Evolutionary conservation across 2,329 filamentous ascomycete genomes (phyloP).

Genomic region (Ustulina deusta): DNA sequence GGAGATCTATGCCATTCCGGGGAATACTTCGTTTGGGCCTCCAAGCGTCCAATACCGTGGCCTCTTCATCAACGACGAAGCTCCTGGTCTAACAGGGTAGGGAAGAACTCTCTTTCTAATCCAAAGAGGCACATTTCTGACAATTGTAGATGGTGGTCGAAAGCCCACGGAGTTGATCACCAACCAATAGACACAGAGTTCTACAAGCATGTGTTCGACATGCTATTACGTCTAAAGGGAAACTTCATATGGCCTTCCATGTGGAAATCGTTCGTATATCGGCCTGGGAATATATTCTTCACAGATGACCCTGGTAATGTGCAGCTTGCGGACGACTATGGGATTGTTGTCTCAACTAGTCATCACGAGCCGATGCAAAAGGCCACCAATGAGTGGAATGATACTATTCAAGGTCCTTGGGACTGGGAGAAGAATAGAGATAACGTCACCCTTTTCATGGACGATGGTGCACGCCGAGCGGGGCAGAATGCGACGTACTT

Average conservation of each 20-base stretch:
- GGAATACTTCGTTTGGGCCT: conserved; percentile 61
- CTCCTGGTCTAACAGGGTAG: conserved; percentile 62
- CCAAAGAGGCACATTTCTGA: conserved; percentile 55
- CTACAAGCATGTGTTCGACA: conserved; percentile 72
- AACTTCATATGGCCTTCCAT: conserved; percentile 77
- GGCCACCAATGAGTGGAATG: conserved; percentile 63
- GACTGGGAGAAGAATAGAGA: conserved; percentile 68
- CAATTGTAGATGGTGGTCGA: conserved; percentile 65
- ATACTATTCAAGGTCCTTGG: conserved; percentile 64
- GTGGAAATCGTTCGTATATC: conserved; percentile 65
- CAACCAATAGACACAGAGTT: conserved; percentile 65
- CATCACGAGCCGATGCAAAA: conserved; percentile 76
- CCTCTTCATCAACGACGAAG: conserved; percentile 73
- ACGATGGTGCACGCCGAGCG: conserved; percentile 65
- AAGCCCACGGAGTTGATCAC: conserved; percentile 60
- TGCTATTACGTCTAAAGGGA: conserved; percentile 69
- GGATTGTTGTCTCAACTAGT: conserved; percentile 72
- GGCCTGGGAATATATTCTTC: conserved; percentile 68
- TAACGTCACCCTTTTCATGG: conserved; percentile 69
- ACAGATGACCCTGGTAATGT: conserved; percentile 71
- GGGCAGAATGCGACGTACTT: conserved; percentile 69
- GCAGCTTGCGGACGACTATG: conserved; percentile 70
- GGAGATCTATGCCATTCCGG: conserved; percentile 62
- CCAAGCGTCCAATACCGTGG: conserved; percentile 71
- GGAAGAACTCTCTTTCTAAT: conserved; percentile 38